Evolutionary conservation across 2,329 filamentous ascomycete genomes (phyloP).

Genomic region (Penicillium sp.): DNA sequence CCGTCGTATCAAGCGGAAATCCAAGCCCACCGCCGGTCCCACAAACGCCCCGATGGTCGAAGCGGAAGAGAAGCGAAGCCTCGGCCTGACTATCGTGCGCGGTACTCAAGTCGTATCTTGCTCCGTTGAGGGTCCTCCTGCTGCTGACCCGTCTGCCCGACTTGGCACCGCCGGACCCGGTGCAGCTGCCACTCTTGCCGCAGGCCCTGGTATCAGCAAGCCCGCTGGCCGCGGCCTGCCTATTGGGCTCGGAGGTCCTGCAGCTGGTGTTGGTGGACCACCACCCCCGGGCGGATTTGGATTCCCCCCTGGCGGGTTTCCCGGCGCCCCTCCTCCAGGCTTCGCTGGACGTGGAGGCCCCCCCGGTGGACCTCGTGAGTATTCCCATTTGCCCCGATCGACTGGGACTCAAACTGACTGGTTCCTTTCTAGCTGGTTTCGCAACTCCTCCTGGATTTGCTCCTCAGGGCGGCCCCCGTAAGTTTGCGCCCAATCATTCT

Average conservation of each 20-base stretch:
- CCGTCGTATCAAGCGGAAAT: constrained; percentile 82
- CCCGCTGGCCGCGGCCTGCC: constrained; percentile 84
- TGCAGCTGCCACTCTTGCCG: constrained; percentile 65
- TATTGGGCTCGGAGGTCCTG: constrained; percentile 82
- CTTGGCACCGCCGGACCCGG: constrained; percentile 73
- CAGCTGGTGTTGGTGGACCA: constrained; percentile 79
- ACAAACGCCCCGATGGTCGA: constrained; percentile 68
- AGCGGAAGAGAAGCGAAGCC: constrained; percentile 94
- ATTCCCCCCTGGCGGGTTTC: constrained; percentile 54
- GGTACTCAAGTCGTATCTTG: constrained; percentile 93
- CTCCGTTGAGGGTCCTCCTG: constrained; percentile 92
- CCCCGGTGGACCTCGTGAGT: constrained; percentile 52
- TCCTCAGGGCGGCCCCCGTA: constrained; percentile 46
- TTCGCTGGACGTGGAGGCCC: constrained; percentile 54
- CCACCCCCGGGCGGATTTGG: constrained; percentile 61
- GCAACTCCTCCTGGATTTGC: constrained; percentile 50
- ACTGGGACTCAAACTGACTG: constrained; percentile 19
- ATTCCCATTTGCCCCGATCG: constrained; percentile 20
- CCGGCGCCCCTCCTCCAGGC: constrained; percentile 50
- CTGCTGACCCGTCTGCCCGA: constrained; percentile 86
- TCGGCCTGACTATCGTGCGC: constrained; percentile 90
- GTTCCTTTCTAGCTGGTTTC: constrained; percentile 42
- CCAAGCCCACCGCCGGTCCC: constrained; percentile 62
- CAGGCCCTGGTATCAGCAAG: constrained; percentile 85
- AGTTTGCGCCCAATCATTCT: constrained; percentile 27